phyloP scores from a whole-genome alignment of 2,329 filamentous ascomycete species.

The Pyrenochaeta sp. region DNA sequence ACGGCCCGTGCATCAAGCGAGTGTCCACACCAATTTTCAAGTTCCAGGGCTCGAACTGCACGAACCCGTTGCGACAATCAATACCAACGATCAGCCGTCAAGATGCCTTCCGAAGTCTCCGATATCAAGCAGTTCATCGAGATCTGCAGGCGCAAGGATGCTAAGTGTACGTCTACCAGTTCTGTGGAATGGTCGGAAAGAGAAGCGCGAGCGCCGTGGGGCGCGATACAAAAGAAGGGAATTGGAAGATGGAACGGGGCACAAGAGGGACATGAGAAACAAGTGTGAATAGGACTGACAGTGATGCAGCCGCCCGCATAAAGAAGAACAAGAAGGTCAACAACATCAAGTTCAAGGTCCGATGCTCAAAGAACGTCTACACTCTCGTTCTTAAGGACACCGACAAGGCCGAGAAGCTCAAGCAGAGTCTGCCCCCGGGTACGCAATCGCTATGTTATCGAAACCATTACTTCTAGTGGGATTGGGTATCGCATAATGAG shows the following conservation, averaged over 20 bases:
- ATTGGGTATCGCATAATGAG: neutral
- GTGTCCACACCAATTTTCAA: constrained; percentile 39
- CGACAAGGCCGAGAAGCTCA: constrained; percentile 99
- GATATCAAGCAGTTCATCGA: constrained; percentile 99
- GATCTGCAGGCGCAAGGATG: constrained; percentile 99
- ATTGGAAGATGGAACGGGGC: neutral
- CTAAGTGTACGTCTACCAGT: constrained; percentile 82
- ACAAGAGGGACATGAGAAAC: neutral
- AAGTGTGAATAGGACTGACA: constrained; percentile 16
- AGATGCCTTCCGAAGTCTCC: constrained; percentile 96
- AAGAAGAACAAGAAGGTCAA: constrained; percentile 91
- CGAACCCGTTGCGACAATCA: constrained; percentile 32
- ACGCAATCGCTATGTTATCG: constrained; percentile 54
- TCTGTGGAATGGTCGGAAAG: neutral
- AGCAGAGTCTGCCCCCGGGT: constrained; percentile 98
- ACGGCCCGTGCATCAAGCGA: constrained; percentile 46
- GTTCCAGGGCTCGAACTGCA: constrained; percentile 23
- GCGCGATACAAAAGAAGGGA: neutral
- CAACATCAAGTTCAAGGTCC: constrained; percentile 99
- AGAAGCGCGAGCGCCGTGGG: neutral
- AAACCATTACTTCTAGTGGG: neutral
- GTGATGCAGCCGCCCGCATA: constrained; percentile 59
- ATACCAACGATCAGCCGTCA: constrained; percentile 63
- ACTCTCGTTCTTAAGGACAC: constrained; percentile 97
- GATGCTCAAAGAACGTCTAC: constrained; percentile 96